phyloP scores from a whole-genome alignment of 495 filamentous ascomycete genomes.

The Barbatosphaeria neglecta region DNA sequence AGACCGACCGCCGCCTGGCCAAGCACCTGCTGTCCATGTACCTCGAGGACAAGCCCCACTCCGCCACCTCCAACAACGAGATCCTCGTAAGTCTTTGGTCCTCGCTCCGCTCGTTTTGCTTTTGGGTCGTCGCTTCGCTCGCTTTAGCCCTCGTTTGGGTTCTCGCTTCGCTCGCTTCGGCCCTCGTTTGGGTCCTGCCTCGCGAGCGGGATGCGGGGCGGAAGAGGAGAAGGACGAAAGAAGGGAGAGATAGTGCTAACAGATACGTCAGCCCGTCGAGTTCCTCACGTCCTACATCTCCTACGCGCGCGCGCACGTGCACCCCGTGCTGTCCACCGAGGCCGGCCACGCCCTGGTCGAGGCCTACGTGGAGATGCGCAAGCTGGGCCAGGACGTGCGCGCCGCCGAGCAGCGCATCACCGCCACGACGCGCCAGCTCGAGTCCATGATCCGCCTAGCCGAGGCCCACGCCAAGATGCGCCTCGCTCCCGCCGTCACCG shows the following conservation, averaged over 20 bases:
- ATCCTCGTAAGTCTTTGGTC: too few relatives aligned
- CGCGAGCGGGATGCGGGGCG: too few relatives aligned
- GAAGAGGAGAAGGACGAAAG: too few relatives aligned
- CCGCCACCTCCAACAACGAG: conserved; percentile 55
- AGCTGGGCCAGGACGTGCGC: conserved; percentile 88
- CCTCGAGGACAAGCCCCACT: conserved; percentile 81
- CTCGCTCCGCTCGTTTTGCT: too few relatives aligned
- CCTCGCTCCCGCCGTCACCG: conserved; percentile 61
- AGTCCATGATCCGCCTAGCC: conserved; percentile 91
- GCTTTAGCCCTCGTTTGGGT: too few relatives aligned
- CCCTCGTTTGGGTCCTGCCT: too few relatives aligned
- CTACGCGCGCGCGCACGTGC: conserved; percentile 79
- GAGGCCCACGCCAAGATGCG: conserved; percentile 99
- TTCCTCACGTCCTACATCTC: conserved; percentile 96
- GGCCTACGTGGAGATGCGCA: conserved; percentile 91
- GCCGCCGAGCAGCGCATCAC: conserved; percentile 91
- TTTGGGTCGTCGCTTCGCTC: too few relatives aligned
- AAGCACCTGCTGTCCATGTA: conserved; percentile 96
- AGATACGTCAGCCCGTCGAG: conserved; percentile 90
- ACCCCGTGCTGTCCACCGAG: conserved; percentile 64
- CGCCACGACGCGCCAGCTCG: conserved; percentile 88
- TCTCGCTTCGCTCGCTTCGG: too few relatives aligned
- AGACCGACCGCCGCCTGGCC: conserved; percentile 74
- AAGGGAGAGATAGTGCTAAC: too few relatives aligned
- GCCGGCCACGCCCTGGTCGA: conserved; percentile 72